These are phyloP conservation scores for Heterobasidion occidentale DNA, from an alignment of 1,284 basidiomycete genomes.

Conservation along the genomic window DNA sequence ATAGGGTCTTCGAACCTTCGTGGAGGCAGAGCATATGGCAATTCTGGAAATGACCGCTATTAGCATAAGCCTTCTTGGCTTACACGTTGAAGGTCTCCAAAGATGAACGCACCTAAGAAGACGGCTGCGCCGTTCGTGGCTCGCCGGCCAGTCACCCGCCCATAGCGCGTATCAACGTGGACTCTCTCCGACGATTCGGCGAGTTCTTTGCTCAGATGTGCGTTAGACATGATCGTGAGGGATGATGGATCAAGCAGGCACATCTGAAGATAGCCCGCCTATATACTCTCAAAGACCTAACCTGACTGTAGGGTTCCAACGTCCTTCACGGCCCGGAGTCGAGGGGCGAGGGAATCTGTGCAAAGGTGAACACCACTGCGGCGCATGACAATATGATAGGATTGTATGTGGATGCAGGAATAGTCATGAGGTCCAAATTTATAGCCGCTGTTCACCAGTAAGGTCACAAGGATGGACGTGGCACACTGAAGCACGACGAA, in stretches of 20 bases:
- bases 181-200: conserved; percentile 31
- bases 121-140: conserved; percentile 50
- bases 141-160: conserved; percentile 47
- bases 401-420: no score
- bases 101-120: conserved; percentile 44
- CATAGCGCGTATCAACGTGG: conserved; percentile 44
- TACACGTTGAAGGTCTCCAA: no score
- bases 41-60: conserved; percentile 32
- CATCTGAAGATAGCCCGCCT: not conserved
- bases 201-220: conserved; percentile 45
- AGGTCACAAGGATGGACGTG: not conserved
- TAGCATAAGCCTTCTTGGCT: no score
- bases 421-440: no score
- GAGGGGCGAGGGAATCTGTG: no score
- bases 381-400: no score
- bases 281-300: not conserved
- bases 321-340: not conserved
- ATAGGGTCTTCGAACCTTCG: conserved; percentile 55
- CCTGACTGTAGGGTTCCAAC: not conserved
- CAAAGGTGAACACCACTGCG: no score
- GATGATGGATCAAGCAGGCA: not conserved
- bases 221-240: conserved; percentile 3
- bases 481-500: no score
- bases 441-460: no score
- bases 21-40: conserved; percentile 65